phyloP scores from a whole-genome alignment of 768 basidiomycete genomes.

The Suillus placidus region DNA sequence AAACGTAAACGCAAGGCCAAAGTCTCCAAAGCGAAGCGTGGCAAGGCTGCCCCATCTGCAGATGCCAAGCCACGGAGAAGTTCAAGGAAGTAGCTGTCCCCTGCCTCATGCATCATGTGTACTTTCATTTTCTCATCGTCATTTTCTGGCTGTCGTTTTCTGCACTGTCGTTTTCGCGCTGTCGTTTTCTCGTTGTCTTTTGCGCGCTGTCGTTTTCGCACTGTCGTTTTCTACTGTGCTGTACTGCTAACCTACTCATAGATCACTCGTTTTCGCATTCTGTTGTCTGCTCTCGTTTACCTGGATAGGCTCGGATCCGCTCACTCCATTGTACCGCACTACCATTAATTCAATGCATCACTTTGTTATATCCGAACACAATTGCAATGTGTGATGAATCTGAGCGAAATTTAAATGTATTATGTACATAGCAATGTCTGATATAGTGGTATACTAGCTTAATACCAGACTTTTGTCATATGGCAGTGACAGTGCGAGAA shows the following conservation, averaged over 20 bases:
- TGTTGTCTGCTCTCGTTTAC: background rate
- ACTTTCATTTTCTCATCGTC: background rate
- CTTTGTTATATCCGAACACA: background rate
- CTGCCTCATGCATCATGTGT: background rate
- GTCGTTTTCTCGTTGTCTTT: too few relatives aligned
- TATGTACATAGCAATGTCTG: background rate
- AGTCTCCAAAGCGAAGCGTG: background rate
- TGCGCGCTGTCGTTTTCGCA: too few relatives aligned
- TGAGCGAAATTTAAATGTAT: background rate
- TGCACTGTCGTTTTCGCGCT: too few relatives aligned
- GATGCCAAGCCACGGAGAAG: background rate
- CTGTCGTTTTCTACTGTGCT: background rate
- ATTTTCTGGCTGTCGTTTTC: too few relatives aligned
- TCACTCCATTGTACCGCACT: background rate
- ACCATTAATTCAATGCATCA: background rate
- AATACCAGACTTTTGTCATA: background rate
- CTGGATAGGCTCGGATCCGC: background rate
- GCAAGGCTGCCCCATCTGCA: background rate
- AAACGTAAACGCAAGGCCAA: background rate
- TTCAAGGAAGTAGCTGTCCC: background rate
- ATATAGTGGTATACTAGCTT: background rate
- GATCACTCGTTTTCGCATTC: background rate
- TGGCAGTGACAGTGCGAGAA: background rate
- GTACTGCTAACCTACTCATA: background rate
- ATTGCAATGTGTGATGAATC: background rate